Evolutionary conservation across 1,284 basidiomycete genomes (phyloP).

Genomic region (Cryptococcus maquisensis): DNA sequence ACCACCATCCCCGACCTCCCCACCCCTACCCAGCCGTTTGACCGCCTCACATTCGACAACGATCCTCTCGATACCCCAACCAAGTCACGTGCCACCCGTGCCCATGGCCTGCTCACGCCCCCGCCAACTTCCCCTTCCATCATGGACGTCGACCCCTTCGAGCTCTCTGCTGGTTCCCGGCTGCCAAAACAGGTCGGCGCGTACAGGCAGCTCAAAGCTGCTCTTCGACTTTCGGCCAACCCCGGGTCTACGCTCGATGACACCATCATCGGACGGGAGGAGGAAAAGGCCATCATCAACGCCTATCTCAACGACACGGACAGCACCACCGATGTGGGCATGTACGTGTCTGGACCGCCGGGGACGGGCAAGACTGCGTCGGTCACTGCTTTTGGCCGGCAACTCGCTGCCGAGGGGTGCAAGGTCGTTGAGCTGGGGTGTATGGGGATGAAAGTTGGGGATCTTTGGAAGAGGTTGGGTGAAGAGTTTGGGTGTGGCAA

Average conservation of each 20-base stretch:
- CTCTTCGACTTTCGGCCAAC: slow-evolving; percentile 30
- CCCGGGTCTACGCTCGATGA: slow-evolving; percentile 7
- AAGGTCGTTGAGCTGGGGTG: slow-evolving; percentile 40
- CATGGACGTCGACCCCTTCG: slow-evolving; percentile 9
- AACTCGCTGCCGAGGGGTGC: slow-evolving; percentile 28
- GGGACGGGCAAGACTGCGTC: slow-evolving; percentile 49
- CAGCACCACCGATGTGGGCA: slow-evolving; percentile 21
- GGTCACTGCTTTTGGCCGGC: slow-evolving; percentile 33
- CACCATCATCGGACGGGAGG: slow-evolving; percentile 37
- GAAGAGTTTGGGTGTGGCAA: slow-evolving; percentile 29
- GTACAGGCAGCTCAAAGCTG: slow-evolving; percentile 42
- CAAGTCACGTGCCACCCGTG: slow-evolving; percentile 1
- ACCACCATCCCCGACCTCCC: slow-evolving; percentile 19
- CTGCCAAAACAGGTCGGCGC: slow-evolving; percentile 18
- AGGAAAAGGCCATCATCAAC: slow-evolving; percentile 33
- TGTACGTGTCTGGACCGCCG: slow-evolving; percentile 48
- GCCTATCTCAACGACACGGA: slow-evolving; percentile 27
- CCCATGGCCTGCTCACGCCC: slow-evolving; percentile 21
- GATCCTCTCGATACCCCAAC: slow-evolving; percentile 13
- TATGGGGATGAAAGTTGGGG: slow-evolving; percentile 39
- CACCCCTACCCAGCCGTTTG: slow-evolving; percentile 14
- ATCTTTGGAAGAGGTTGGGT: slow-evolving; percentile 35
- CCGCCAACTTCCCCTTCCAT: slow-evolving; percentile 25
- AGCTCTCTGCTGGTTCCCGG: slow-evolving; percentile 8
- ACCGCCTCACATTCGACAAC: slow-evolving; percentile 11